Base-by-base conservation (phyloP, 768 basidiomycete genomes). In the Russula griseocarnosa region DNA sequence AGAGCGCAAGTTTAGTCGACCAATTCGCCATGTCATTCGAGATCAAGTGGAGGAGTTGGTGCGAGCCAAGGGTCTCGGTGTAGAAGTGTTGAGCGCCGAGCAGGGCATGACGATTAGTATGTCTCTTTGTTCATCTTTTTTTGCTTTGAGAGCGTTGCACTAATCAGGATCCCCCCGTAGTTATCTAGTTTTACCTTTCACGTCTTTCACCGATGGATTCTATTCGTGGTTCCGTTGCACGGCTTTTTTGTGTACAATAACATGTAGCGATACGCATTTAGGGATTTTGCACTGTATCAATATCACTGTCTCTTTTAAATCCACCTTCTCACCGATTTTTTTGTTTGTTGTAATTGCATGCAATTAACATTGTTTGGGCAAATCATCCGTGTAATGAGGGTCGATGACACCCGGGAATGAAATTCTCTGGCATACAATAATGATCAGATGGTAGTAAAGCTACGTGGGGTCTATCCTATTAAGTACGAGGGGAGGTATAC, bases 31-130 rank as follows among this genome's bases (percentile, higher is more conserved):
- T 16, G 76, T 89, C 32, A 95, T 98, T 64, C 81, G 84, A 50
- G 78, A 83, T 18, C 90, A 97, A 74, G 83, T 95, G 64, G 77
- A 79, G 52, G 78, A 79, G 38, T 74, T 93, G 55, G 84, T 92
- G 26, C 77, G 79, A 22, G 77, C 76, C 53, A 81, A 80, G 66
- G 77, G 76, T n/a, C 78, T 95, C 9, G 95, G 93, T 0, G 83
- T 84, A 24, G 80, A 84, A 61, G 80, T 96, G 52, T 68, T 90
- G 44, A 82, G 83, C 34, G 88, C 85, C 32, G 83, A 85, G 54
- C 91, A 89, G 74, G 95, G 94, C 22, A 88, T 88, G 84, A 81
- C 81, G 66, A 87, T 95, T 53, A 78, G 92, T 93, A 72, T 71
- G 55, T 42, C 11, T 24, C 7, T 40, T 42, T 0, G n/a, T 6